Base-by-base conservation (phyloP, 441 rosid genomes). In the Raphanus hybrid region DNA sequence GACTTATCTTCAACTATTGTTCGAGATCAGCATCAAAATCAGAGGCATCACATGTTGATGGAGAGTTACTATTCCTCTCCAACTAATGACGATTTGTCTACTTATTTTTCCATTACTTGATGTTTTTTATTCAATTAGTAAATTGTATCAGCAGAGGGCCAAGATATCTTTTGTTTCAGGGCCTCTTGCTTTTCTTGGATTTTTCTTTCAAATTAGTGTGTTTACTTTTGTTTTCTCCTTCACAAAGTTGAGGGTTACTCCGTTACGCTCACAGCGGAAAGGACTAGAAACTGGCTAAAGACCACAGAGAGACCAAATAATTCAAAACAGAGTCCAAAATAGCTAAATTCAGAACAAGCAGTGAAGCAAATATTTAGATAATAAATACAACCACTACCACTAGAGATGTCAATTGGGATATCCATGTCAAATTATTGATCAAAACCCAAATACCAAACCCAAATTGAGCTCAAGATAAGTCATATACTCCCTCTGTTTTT, bases 31-130 rank as follows among this genome's bases (percentile, higher is more conserved):
- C 59, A 48, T 48, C 60, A 67, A 48, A 48, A 48, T 48, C 58
- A 67, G 71, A 71, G 50, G 75, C 68, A 71, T 18, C 54, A 29
- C 11, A 71, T 43, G 60, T 27, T 71, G 11, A 3, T 71, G 15
- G 75, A 71, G 41, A 59, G 67, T 27, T 43, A 39, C 65, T 48
- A 62, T 12, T 29, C 60, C 12, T 45, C 52, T 3, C 4, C 55
- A 0, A 62, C 2, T 60, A 43, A 27, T 60, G 58, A 39, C 6
- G 67, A 43, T 23, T 27, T 27, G 27, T 11, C 59, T 43, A 10
- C 15, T 71, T 60, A 9, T 23, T 71, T 59, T 32, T 70, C 65
- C n/a, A 37, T 20, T 34, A 23, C 75, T 55, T 69, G 73, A 69
- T 69, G n/a, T 29, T 14, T 23, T 5, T 16, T 70, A 18, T 32